Conservation (phyloP, 1,284 basidiomycete genomes). For the Xerocomus amazonicus region DNA sequence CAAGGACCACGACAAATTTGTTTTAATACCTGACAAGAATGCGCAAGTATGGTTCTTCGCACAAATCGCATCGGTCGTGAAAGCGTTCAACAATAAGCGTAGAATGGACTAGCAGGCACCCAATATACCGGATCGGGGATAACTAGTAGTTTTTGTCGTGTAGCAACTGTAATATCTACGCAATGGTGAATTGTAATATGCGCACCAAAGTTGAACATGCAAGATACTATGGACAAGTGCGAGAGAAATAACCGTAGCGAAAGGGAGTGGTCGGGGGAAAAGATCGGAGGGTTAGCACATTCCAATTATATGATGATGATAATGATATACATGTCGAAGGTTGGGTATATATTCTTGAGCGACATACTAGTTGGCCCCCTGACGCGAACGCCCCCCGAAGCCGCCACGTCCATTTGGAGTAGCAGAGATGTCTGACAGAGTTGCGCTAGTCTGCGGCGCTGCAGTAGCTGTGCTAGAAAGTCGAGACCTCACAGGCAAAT, state of each 20-base stretch:
- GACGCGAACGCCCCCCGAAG: slow-evolving; percentile 21
- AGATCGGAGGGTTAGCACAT: slow-evolving; percentile 9
- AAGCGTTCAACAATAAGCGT: slow-evolving; percentile 65
- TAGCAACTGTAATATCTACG: slow-evolving; percentile 18
- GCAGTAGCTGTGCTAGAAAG: slow-evolving; percentile 47
- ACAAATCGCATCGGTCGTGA: slow-evolving; percentile 69
- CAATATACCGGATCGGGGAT: slow-evolving; percentile 15
- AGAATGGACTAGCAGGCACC: slow-evolving; percentile 54
- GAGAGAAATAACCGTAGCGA: slow-evolving; percentile 19
- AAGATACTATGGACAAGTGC: slow-evolving; percentile 24
- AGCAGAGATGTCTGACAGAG: slow-evolving; percentile 39
- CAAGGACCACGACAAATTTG: slow-evolving; percentile 68
- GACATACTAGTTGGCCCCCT: slow-evolving; percentile 17
- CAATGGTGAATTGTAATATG: slow-evolving; percentile 24
- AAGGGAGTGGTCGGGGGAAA: slow-evolving; percentile 23
- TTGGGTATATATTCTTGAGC: slow-evolving; percentile 31
- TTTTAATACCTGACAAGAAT: slow-evolving; percentile 69
- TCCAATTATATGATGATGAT: slow-evolving; percentile 20
- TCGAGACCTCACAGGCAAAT: slow-evolving; percentile 38
- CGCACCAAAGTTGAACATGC: slow-evolving; percentile 26
- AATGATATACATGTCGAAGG: slow-evolving; percentile 15
- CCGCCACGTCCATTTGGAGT: slow-evolving; percentile 26
- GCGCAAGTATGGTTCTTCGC: slow-evolving; percentile 78
- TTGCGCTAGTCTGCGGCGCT: slow-evolving; percentile 35
- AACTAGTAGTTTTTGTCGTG: slow-evolving; percentile 16